Evolutionary conservation across 768 basidiomycete genomes (phyloP).

Genomic region (Fomitopsis pulvina): DNA sequence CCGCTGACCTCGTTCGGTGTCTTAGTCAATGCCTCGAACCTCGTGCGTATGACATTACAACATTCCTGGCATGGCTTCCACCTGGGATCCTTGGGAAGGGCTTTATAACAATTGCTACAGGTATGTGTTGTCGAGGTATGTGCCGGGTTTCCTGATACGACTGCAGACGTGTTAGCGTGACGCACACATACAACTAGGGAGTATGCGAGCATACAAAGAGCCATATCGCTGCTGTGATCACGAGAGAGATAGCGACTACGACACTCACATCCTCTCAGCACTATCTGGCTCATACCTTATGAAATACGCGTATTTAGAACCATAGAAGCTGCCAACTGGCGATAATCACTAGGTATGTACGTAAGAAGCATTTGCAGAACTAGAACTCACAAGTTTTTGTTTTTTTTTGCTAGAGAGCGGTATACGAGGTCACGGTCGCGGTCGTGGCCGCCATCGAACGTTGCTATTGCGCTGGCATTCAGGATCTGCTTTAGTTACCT

Average conservation of each 20-base stretch:
- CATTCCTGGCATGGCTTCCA: background rate
- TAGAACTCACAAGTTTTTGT: no score
- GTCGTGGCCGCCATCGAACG: background rate
- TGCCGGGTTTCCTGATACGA: background rate
- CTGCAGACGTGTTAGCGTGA: background rate
- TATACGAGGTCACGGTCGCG: no score
- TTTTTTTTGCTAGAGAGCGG: no score
- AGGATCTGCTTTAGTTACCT: background rate
- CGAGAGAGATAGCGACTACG: background rate
- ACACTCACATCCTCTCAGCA: background rate
- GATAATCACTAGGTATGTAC: no score
- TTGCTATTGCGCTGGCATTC: background rate
- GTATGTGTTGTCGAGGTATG: background rate
- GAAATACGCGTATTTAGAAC: background rate
- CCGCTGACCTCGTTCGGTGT: background rate
- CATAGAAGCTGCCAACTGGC: background rate
- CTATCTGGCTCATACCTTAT: background rate
- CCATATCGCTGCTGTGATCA: background rate
- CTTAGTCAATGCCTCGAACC: background rate
- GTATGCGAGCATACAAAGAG: background rate
- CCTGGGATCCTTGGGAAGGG: background rate
- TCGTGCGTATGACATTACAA: background rate
- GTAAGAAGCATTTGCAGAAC: no score
- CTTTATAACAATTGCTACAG: background rate
- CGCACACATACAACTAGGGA: background rate